Evolutionary conservation across 2,329 filamentous ascomycete genomes (phyloP).

Genomic region (Botrytis byssoidea): DNA sequence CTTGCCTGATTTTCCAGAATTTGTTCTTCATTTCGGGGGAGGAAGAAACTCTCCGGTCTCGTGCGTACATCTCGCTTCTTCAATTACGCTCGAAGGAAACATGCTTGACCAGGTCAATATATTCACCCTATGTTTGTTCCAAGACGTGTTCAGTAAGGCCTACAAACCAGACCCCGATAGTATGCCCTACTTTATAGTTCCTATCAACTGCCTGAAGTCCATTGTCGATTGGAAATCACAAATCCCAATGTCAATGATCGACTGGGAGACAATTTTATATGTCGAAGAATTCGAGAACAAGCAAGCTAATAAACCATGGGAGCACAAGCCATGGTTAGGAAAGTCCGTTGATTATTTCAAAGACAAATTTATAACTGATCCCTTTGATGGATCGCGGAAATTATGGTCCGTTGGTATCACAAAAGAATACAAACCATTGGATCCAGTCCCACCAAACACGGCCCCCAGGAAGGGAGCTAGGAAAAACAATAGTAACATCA

Average conservation of each 20-base stretch:
- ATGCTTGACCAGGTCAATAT: constrained; percentile 57
- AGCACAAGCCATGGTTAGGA: constrained; percentile 33
- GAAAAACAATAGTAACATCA: constrained; percentile 58
- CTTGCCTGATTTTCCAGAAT: constrained; percentile 63
- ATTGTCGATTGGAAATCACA: not conserved
- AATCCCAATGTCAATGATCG: constrained; percentile 43
- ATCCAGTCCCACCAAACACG: constrained; percentile 62
- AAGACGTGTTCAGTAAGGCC: constrained; percentile 84
- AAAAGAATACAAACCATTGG: constrained; percentile 58
- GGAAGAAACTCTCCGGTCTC: constrained; percentile 58
- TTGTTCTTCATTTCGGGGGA: constrained; percentile 70
- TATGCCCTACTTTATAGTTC: constrained; percentile 82
- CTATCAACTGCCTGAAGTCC: constrained; percentile 41
- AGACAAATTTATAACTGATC: constrained; percentile 56
- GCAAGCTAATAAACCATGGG: constrained; percentile 42
- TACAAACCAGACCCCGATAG: constrained; percentile 63
- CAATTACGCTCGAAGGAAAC: constrained; percentile 46
- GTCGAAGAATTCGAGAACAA: constrained; percentile 41
- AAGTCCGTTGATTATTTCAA: constrained; percentile 49
- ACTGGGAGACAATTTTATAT: constrained; percentile 58
- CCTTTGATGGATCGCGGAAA: constrained; percentile 62
- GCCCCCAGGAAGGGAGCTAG: constrained; percentile 47
- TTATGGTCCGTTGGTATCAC: constrained; percentile 56
- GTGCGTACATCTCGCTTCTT: constrained; percentile 45
- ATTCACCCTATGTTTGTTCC: constrained; percentile 76